Evolutionary conservation across 108 stramenopile species (phyloP), one percentile per base, ranked within the genome.

Genomic region (Chaetoceros tenuissimus): DNA sequence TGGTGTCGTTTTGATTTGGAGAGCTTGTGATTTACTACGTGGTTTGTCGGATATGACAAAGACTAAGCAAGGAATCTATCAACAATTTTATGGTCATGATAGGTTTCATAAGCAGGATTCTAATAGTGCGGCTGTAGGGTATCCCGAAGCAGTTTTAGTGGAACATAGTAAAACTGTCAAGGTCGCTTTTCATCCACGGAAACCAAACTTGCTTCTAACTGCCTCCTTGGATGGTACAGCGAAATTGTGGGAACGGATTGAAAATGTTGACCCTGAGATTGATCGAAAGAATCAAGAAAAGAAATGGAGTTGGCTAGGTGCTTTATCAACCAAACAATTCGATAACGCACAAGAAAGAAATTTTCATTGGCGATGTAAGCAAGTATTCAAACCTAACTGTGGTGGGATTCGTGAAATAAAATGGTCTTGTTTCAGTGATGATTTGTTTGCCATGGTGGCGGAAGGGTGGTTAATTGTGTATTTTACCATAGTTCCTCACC

Each of bases 371-470:
- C 66, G 79, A 24, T 82, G 80, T 25, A 55, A 59, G 28, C 53
- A 66, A 0, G 83, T 74, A 1, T 92, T 82, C 60, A 57, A 85
- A 55, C 86, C 86, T 23, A 82, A 85, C 45, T 73, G 77, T 57
- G 90, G 87, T 55, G 85, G 85, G 2, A 78, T 92, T n/a, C 68
- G 84, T 46, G 90, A 87, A 43, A 73, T 92, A 31, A 52, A 55
- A 51, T 92, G 90, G 90, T 82, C 64, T 70, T 77, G 76, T 3
- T 68, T 80, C 55, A 50, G 69, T 23, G 80, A 81, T 25, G 84
- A 89, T 67, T 47, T 86, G 13, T 92, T 92, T 77, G 86, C 84
- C 27, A 63, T 84, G 68, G 85, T 87, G 16, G 73, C 66, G 23
- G 84, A 70, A 64, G 90, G 90, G 23, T 73, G 55, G 21, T 60